Percentiles rank a stretch among this genome's conserved stretches.
Conservation (phyloP, 768 basidiomycete species). For the Podaxis sp. region DNA sequence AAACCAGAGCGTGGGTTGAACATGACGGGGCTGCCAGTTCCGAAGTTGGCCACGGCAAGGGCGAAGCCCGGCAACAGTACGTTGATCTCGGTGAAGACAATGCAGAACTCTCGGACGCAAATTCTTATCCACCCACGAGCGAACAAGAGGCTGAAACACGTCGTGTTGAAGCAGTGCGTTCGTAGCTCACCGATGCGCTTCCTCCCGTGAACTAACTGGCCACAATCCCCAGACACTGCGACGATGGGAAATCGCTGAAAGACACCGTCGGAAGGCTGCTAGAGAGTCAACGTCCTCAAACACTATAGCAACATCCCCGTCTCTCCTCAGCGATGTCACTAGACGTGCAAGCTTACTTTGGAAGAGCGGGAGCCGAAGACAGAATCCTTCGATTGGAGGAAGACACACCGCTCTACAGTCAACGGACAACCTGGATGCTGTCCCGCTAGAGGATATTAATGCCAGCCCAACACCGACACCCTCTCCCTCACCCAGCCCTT, state of each 20-base stretch:
- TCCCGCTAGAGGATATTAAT: conserved; percentile 55
- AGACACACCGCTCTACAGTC: conserved; percentile 47
- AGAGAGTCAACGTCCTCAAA: conserved; percentile 45
- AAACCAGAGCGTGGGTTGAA: conserved; percentile 19
- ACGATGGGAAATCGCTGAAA: conserved; percentile 77
- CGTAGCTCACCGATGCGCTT: neutral
- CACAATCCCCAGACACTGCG: conserved; percentile 55
- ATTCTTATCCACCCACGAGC: conserved; percentile 62
- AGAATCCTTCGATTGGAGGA: conserved; percentile 28
- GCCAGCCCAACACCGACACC: conserved; percentile 39
- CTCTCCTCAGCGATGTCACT: conserved; percentile 57
- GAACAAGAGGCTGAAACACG: conserved; percentile 69
- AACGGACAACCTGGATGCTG: conserved; percentile 48
- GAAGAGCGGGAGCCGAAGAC: conserved; percentile 37
- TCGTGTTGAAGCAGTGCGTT: conserved; percentile 66
- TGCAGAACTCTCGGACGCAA: conserved; percentile 15
- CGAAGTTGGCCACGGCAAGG: conserved; percentile 22
- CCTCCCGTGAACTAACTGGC: conserved; percentile 12
- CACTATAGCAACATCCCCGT: conserved; percentile 29
- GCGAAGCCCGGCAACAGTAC: conserved; percentile 22
- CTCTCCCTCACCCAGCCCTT: conserved; percentile 24
- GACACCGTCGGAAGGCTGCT: conserved; percentile 69
- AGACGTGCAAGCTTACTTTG: conserved; percentile 60
- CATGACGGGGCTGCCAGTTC: conserved; percentile 18
- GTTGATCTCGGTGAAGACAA: conserved; percentile 18